Evolutionary conservation across 1,139 yeast genomes (phyloP).

Genomic region (Yamadazyma mexicana): DNA sequence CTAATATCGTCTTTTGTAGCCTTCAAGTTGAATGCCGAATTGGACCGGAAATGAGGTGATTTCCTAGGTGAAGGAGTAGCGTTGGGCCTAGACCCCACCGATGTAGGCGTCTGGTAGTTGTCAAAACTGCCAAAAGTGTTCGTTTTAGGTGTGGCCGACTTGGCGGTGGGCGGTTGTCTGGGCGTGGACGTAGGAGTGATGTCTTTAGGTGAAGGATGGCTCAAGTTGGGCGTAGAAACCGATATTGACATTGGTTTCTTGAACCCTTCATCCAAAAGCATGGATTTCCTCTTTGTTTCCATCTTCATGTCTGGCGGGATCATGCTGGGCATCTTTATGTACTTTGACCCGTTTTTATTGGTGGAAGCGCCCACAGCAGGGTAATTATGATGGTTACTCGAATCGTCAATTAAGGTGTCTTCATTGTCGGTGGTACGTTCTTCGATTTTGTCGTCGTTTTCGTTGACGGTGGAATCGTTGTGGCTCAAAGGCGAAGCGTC

Average conservation of each 20-base stretch:
- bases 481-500: slow-evolving; percentile 16
- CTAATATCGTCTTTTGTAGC: slow-evolving; percentile 13
- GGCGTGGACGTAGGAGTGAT: slow-evolving; percentile 1
- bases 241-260: background rate
- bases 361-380: background rate
- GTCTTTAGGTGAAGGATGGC: background rate
- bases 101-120: slow-evolving; percentile 5
- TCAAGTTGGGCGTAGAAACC: background rate
- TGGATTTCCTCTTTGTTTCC: slow-evolving; percentile 3
- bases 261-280: background rate
- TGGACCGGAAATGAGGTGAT: slow-evolving; percentile 31
- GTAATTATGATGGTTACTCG: slow-evolving; percentile 1
- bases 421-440: slow-evolving; percentile 21
- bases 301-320: slow-evolving; percentile 14
- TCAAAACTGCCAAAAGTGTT: slow-evolving; percentile 8
- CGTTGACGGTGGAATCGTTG: slow-evolving; percentile 18
- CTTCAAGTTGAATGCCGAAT: slow-evolving; percentile 28
- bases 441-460: slow-evolving; percentile 6
- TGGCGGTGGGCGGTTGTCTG: background rate
- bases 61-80: slow-evolving; percentile 19
- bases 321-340: slow-evolving; percentile 17
- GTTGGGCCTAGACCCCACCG: background rate
- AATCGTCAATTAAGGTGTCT: slow-evolving; percentile 25
- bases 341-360: slow-evolving; percentile 9
- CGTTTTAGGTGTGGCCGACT: slow-evolving; percentile 5